These are phyloP conservation scores for Claviceps sp. DNA, from an alignment of 2,329 filamentous ascomycete genomes.

Conservation along the genomic window DNA sequence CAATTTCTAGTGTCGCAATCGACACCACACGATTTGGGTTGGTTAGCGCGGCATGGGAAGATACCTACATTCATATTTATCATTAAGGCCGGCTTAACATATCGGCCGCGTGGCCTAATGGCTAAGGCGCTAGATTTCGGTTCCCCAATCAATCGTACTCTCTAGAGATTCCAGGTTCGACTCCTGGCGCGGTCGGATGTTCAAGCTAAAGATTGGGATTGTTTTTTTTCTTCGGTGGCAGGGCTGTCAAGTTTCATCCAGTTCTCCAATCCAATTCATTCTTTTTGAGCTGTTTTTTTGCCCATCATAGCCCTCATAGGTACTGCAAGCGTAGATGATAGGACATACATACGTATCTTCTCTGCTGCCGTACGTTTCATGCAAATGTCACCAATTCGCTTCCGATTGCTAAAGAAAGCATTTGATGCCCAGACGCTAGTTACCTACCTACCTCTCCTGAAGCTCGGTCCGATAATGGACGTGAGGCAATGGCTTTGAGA, in stretches of 20 bases:
- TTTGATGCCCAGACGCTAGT: neutral
- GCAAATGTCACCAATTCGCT: neutral
- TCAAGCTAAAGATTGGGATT: neutral
- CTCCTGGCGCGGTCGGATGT: constrained; percentile 25
- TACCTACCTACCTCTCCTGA: neutral
- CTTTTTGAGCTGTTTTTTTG: neutral
- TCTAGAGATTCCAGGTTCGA: constrained; percentile 32
- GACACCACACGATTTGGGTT: too few relatives aligned
- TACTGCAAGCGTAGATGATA: too few relatives aligned
- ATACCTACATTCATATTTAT: accelerated
- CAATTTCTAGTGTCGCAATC: too few relatives aligned
- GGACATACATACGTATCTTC: too few relatives aligned
- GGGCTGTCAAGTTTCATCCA: too few relatives aligned
- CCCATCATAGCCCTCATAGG: too few relatives aligned
- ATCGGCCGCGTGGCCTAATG: constrained; percentile 30
- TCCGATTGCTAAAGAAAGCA: neutral
- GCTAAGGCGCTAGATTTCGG: constrained; percentile 31
- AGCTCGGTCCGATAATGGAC: neutral
- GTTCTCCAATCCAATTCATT: neutral
- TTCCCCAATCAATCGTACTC: constrained; percentile 10
- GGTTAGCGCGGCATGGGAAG: too few relatives aligned
- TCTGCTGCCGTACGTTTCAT: neutral
- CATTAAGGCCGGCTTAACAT: neutral
- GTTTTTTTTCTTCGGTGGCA: neutral
- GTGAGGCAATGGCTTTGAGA: neutral